Conservation (phyloP, 257 asterid genomes). For the Phtheirospermum japonicum region DNA sequence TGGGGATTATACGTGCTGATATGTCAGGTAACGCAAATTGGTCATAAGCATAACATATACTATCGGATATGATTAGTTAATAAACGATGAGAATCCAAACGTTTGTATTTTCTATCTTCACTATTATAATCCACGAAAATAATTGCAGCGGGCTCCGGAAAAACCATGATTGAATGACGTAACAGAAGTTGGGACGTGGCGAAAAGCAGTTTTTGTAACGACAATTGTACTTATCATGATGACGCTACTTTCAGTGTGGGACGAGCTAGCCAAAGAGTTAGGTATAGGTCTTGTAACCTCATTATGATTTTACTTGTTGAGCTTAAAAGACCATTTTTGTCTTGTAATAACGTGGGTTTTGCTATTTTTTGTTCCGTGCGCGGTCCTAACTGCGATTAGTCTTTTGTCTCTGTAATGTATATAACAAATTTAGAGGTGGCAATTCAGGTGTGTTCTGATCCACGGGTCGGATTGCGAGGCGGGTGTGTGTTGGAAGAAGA, state of each 20-base stretch:
- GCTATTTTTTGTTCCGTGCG: no score
- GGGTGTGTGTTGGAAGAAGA: neutral
- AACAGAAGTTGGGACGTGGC: no score
- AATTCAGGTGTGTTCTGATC: neutral
- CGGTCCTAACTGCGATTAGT: no score
- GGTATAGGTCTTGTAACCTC: slow-evolving; percentile 78
- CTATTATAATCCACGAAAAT: no score
- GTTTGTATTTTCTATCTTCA: neutral
- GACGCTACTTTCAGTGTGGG: slow-evolving; percentile 95
- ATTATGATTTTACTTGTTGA: slow-evolving; percentile 34
- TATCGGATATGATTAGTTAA: neutral
- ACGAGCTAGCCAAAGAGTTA: slow-evolving; percentile 90
- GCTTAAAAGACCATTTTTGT: no score
- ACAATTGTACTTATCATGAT: slow-evolving; percentile 60
- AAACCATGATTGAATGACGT: no score
- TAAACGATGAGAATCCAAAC: neutral
- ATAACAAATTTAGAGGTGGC: neutral
- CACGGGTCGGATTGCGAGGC: neutral
- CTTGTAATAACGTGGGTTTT: no score
- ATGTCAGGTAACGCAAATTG: no score
- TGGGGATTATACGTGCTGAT: no score
- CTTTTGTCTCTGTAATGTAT: no score
- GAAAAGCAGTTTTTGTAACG: slow-evolving; percentile 41
- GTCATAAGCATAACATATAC: neutral
- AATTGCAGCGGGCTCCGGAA: no score